Base-by-base conservation (phyloP, 257 asterid genomes). In the Leonotis leonurus region DNA sequence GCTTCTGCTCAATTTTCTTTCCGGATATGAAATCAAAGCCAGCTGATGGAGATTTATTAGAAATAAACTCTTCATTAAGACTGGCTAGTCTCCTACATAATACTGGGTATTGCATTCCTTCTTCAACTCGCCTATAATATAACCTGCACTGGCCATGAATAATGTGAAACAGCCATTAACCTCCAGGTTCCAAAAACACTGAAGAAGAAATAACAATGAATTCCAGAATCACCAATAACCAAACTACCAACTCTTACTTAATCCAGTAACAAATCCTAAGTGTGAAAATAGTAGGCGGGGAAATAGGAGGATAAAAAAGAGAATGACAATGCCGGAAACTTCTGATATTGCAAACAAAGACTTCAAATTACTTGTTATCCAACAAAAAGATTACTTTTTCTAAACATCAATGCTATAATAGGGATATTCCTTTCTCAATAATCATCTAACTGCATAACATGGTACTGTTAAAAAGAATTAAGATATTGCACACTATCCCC, bases 1-100 rank as follows among this genome's bases (percentile, higher is more conserved):
- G 72, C 80, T 74, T 89, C 70, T 93, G 94, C 87, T 93, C 99
- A 68, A 89, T 83, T 75, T 82, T 93, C 80, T 78, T 77, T 36
- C 97, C 99, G 1, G 96, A 80, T 14, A 82, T 85, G 70, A 85
- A 93, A 83, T 93, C 97, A 67, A 92, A 92, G 49, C 97, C 97
- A 62, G 95, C 89, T 27, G 99, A 80, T 2, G 99, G 94, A 72
- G 96, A 92, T 75, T 74, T 86, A 68, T 85, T 72, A 24, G 96
- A 81, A 68, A 89, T 78, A 39, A 93, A 89, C 83, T 87, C 94
- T 72, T 87, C 94, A 56, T 93, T 67, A 63, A 81, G 75, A 73
- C 83, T 84, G 20, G 86, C 95, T 72, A 93, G 77, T 79, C 99
- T 87, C 66, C 99, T 73, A 70, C 99, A 93, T 46, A 93, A 64